Evolutionary conservation across 2,329 filamentous ascomycete genomes (phyloP).

Genomic region (Beauveria varroae): DNA sequence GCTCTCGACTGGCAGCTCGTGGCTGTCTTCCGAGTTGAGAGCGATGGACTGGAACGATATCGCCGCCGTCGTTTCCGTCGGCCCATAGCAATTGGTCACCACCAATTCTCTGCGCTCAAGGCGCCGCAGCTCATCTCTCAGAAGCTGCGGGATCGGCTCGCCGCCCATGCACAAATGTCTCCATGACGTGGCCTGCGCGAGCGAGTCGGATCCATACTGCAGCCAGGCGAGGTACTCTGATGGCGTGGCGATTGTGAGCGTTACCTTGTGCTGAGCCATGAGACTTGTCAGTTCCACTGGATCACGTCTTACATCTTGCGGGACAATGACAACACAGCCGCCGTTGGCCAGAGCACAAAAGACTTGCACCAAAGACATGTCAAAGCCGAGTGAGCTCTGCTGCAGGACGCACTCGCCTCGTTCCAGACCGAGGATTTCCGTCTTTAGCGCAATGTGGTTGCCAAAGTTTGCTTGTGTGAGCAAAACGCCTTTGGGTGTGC

Average conservation of each 20-base stretch:
- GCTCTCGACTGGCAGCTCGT: neutral
- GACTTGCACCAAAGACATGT: constrained; percentile 29
- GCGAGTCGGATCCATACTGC: neutral
- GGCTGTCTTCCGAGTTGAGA: neutral
- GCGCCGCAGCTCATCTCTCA: constrained; percentile 5
- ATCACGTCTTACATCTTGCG: constrained; percentile 23
- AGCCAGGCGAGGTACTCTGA: constrained; percentile 28
- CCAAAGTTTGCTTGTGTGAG: constrained; percentile 21
- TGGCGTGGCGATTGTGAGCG: constrained; percentile 26
- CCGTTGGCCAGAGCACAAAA: constrained; percentile 26
- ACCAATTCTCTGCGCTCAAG: constrained; percentile 3
- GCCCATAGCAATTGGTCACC: constrained; percentile 23
- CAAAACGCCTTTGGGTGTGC: constrained; percentile 33
- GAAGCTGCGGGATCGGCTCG: constrained; percentile 13
- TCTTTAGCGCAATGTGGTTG: constrained; percentile 19
- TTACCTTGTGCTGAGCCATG: constrained; percentile 24
- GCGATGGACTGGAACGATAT: neutral
- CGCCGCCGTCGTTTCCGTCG: constrained; percentile 20
- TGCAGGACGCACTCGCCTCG: constrained; percentile 23
- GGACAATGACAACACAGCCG: constrained; percentile 26
- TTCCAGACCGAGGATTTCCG: constrained; percentile 14
- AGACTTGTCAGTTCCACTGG: constrained; percentile 22
- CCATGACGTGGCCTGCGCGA: neutral
- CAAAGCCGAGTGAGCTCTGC: constrained; percentile 31
- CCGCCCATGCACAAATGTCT: constrained; percentile 13